A percentile compares a stretch with the other conserved stretches of the same genome.
Evolutionary conservation across 257 asterid species (phyloP).

Genomic region (Nemophila menziesii): DNA sequence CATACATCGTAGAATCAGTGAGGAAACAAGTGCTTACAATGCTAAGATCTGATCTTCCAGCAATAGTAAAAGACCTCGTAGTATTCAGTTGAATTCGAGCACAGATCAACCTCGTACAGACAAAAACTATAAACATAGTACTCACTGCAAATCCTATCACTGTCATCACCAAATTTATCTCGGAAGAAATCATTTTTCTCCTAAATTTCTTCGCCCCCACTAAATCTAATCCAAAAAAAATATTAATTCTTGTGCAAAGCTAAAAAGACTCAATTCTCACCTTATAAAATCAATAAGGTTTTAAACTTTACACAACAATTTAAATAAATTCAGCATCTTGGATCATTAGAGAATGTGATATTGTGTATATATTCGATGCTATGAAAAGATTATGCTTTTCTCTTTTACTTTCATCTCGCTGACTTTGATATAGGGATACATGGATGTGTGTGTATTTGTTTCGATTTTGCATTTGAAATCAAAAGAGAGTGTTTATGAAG

Average conservation of each 20-base stretch:
- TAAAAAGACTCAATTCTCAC: not conserved
- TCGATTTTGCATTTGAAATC: not conserved
- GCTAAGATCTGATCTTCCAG: constrained; percentile 62
- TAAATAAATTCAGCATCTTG: not conserved
- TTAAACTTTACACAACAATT: not conserved
- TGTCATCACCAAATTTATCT: constrained; percentile 75
- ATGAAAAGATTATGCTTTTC: not conserved
- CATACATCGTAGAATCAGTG: not conserved
- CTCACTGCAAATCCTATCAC: constrained; percentile 77
- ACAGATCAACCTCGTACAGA: constrained; percentile 71
- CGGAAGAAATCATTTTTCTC: constrained; percentile 37
- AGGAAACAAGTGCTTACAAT: constrained; percentile 36
- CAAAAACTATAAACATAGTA: constrained; percentile 67
- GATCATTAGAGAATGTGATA: not conserved
- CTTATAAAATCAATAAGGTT: not conserved
- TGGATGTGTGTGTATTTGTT: not conserved
- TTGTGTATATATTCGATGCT: not conserved
- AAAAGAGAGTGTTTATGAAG: too few species aligned
- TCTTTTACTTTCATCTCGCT: not conserved
- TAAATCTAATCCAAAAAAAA: constrained; percentile 5
- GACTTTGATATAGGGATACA: not conserved
- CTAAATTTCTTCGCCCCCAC: constrained; percentile 11
- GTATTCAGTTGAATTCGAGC: constrained; percentile 59
- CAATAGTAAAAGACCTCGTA: constrained; percentile 30
- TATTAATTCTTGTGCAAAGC: not conserved